phyloP scores from a whole-genome alignment of 805 yeast genomes.

The Starmerella asiatica region DNA sequence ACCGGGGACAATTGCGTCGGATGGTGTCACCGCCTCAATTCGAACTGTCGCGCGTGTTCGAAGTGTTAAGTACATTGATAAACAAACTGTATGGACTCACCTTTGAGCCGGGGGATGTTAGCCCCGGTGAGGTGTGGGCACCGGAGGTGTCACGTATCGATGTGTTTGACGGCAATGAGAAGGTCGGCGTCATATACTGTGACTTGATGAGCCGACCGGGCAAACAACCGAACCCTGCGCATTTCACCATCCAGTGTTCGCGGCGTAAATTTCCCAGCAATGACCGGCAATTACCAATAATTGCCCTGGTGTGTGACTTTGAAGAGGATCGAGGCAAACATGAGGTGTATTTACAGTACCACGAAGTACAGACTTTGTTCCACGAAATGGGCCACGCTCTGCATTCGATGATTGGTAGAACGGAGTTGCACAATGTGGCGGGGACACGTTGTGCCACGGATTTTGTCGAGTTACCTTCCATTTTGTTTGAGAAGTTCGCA shows the following conservation, averaged over 20 bases:
- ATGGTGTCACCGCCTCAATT: constrained; percentile 42
- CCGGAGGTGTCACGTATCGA: constrained; percentile 69
- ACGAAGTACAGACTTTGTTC: constrained; percentile 84
- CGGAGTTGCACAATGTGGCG: constrained; percentile 75
- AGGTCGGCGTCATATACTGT: constrained; percentile 71
- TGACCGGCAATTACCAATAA: constrained; percentile 68
- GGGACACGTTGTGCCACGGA: constrained; percentile 95
- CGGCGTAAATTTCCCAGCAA: constrained; percentile 32
- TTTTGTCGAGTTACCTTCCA: constrained; percentile 92
- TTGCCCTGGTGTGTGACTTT: constrained; percentile 80
- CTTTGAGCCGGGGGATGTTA: constrained; percentile 50
- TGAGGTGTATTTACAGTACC: constrained; percentile 38
- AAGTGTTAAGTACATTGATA: constrained; percentile 66
- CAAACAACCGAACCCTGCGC: constrained; percentile 79
- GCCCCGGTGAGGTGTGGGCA: constrained; percentile 77
- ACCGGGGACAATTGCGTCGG: constrained; percentile 24
- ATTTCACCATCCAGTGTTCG: constrained; percentile 91
- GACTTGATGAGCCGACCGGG: constrained; percentile 71
- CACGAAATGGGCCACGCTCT: constrained; percentile 99
- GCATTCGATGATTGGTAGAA: constrained; percentile 92
- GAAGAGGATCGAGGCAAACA: constrained; percentile 16
- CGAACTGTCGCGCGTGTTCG: constrained; percentile 72
- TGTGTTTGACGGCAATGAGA: constrained; percentile 48
- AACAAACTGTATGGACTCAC: constrained; percentile 60
- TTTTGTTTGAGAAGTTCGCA: constrained; percentile 90